phyloP scores from a whole-genome alignment of 805 yeast genomes.

The Ogataea philodendri region DNA sequence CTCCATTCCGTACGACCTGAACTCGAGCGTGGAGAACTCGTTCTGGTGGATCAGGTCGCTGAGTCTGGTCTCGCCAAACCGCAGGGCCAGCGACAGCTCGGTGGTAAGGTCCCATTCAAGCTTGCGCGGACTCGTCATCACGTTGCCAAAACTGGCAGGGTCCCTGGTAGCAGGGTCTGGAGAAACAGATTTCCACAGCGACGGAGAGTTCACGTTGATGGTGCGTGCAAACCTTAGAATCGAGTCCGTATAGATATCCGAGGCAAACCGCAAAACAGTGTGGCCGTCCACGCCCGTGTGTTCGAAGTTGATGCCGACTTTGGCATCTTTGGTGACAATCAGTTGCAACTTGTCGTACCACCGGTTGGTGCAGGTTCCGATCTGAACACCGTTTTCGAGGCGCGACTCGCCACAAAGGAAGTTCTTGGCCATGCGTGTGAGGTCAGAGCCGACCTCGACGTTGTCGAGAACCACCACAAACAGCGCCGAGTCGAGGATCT shows the following conservation, averaged over 20 bases:
- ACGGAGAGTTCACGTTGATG: constrained; percentile 73
- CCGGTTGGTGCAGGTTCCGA: constrained; percentile 90
- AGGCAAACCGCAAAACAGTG: constrained; percentile 82
- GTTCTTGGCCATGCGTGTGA: constrained; percentile 70
- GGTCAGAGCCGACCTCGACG: constrained; percentile 56
- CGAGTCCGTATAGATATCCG: constrained; percentile 89
- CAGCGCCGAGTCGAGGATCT: constrained; percentile 75
- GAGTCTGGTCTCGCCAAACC: constrained; percentile 88
- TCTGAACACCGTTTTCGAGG: constrained; percentile 81
- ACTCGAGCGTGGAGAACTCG: constrained; percentile 80
- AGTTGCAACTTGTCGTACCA: constrained; percentile 90
- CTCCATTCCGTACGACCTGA: constrained; percentile 67
- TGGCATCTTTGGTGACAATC: constrained; percentile 82
- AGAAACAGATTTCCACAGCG: constrained; percentile 59
- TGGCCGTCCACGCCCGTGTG: constrained; percentile 97
- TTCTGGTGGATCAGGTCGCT: constrained; percentile 87
- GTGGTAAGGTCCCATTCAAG: constrained; percentile 84
- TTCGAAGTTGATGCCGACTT: constrained; percentile 91
- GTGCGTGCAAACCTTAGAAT: constrained; percentile 81
- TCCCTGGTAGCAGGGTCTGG: constrained; percentile 46
- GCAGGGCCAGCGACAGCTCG: constrained; percentile 71
- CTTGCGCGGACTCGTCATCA: constrained; percentile 75
- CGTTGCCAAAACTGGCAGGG: constrained; percentile 43
- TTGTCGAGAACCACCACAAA: constrained; percentile 85
- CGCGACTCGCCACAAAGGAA: constrained; percentile 84